Evolutionary conservation across 2,329 filamentous ascomycete species (phyloP), one percentile per base, ranked within the genome.

Genomic region (Microdochium nivale): DNA sequence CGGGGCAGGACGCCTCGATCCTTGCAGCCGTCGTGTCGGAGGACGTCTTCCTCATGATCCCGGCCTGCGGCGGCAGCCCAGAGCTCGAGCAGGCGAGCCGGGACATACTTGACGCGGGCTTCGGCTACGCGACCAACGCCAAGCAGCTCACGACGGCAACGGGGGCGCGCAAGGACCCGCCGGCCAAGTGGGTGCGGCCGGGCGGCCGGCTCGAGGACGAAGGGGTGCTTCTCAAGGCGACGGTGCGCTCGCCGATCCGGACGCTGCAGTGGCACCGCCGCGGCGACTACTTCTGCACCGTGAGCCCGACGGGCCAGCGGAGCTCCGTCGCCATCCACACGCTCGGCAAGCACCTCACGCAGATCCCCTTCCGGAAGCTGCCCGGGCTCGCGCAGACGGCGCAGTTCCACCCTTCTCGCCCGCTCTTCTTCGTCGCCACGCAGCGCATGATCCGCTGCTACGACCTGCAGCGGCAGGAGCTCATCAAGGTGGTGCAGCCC

Each of bases 391-490:
- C 91, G 1, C 92, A 97, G 70, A 87, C 87, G 1, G 91, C 90
- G 3, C 89, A 91, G 59, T 99, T 99, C 79, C 95, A 99, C 68
- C 94, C 94, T 2, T 88, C 86, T 40, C 86, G 90, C 59, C 91
- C 94, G 0, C 83, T 96, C 49, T 91, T 99, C 73, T 97, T 97
- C 65, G 89, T 99, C 51, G 94, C 94, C 2, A 97, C 95, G 11
- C 90, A 96, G 69, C 88, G 92, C 60, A 87, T 87, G 53, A 91
- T 99, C 63, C 87, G 94, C 52, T 88, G 88, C 63, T 99, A 99
- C 72, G 94, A 99, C 67, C 79, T 99, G 47, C 87, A 92, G 58
- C 86, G 86, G 61, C 90, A 96, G 66, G 88, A 95, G 63, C 82
- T 99, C 32, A 80, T 96, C 68, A 96, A 96, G 74, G 89, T 94